These are phyloP conservation scores for Speleostelium caveatum DNA, from an alignment of 78 protist genomes.

Conservation along the genomic window DNA sequence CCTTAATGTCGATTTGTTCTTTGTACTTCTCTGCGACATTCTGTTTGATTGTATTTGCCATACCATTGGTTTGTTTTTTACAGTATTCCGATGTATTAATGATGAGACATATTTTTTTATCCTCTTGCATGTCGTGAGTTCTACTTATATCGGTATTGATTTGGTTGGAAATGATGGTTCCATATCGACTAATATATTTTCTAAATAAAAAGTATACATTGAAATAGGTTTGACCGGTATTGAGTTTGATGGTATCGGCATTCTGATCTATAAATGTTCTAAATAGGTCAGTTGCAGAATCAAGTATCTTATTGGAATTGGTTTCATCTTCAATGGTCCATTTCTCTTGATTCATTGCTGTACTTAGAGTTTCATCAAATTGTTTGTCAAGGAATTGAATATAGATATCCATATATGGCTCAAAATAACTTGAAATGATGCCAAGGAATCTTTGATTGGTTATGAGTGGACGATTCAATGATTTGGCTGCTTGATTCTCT, in stretches of 20 bases:
- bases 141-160: constrained; percentile 37
- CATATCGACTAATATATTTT: constrained; percentile 57
- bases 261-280: constrained; percentile 13
- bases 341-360: constrained; percentile 42
- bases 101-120: constrained; percentile 47
- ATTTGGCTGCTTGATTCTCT: neutral
- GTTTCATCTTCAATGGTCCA: constrained; percentile 68
- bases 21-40: constrained; percentile 17
- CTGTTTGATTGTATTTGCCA: constrained; percentile 51
- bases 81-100: constrained; percentile 79
- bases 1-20: constrained; percentile 48
- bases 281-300: constrained; percentile 51
- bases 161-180: neutral
- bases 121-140: constrained; percentile 44
- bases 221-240: constrained; percentile 66
- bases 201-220: constrained; percentile 61
- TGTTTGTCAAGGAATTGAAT: constrained; percentile 68
- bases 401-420: constrained; percentile 82
- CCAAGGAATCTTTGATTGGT: constrained; percentile 63
- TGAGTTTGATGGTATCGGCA: constrained; percentile 41
- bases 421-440: constrained; percentile 78
- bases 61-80: constrained; percentile 28
- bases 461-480: too few relatives aligned
- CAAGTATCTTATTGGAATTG: constrained; percentile 32
- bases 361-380: constrained; percentile 20